These are phyloP conservation scores for Chrysanthemum makinoi DNA, from an alignment of 129 eudicot genomes.

Conservation along the genomic window DNA sequence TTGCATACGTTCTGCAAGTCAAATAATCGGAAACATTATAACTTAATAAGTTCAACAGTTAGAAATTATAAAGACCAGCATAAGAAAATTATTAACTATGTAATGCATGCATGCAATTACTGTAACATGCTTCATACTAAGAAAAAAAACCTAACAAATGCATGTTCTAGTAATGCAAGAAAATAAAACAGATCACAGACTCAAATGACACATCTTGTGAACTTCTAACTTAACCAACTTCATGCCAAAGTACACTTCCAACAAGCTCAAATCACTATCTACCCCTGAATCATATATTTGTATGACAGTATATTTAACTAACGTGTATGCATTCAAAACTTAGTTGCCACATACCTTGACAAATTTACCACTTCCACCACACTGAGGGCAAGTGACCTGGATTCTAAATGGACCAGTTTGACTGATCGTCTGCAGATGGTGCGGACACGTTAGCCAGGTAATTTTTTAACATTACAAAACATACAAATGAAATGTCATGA, in stretches of 20 bases:
- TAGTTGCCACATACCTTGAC: conserved; percentile 52
- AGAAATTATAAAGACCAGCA: conserved; percentile 5
- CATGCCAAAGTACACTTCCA: no score
- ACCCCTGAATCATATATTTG: no score
- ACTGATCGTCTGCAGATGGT: conserved; percentile 42
- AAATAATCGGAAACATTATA: conserved; percentile 9
- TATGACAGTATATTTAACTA: background rate
- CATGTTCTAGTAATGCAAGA: background rate
- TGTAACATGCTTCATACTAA: background rate
- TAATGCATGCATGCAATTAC: conserved; percentile 13
- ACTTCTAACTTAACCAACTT: no score
- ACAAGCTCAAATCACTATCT: no score
- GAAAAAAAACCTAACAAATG: background rate
- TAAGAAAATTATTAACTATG: conserved; percentile 6
- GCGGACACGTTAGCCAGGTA: conserved; percentile 7
- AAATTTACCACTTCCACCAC: conserved; percentile 76
- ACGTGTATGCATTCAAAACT: background rate
- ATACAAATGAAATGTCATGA: conserved; percentile 12
- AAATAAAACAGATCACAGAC: background rate
- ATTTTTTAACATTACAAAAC: background rate
- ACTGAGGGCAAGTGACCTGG: conserved; percentile 63
- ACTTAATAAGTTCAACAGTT: conserved; percentile 16
- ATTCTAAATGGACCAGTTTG: conserved; percentile 73
- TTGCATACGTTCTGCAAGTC: conserved; percentile 64
- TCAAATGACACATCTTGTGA: background rate